Evolutionary conservation across 768 basidiomycete species (phyloP), one percentile per base, ranked within the genome.

Genomic region (Guyanaporus albipodus): DNA sequence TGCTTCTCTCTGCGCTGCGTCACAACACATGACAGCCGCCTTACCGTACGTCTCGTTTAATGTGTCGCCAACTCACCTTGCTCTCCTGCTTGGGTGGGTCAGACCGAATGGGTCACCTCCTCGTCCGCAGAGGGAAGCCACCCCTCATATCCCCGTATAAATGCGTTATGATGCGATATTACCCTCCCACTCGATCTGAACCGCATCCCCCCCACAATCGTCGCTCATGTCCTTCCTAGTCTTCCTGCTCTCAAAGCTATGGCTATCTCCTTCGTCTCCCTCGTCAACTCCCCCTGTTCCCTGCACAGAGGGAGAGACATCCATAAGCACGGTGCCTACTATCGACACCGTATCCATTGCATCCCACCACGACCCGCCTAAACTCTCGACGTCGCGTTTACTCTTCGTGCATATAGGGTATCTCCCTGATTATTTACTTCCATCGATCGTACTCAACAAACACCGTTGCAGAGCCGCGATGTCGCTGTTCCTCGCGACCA

Each of bases 401-500:
- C 69, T 85, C 40, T 62, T 78, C 36, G 76, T 82, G 19, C 87
- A 88, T 62, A 73, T 86, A 52, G 87, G 87, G 87, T 87, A 66
- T 49, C 58, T 18, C 24, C 15, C 12, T 33, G 17, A 37, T 31
- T 35, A n/a, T 28, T 34, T 12, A 8, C 46, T 38, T 28, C 19
- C 29, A 24, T 38, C 40, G 38, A 34, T 47, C 50, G 21, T 52
- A 43, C 57, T 59, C 38, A 56, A 44, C 37, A 19, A 56, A 44
- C 37, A 19, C 27, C 31, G 27, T 31, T 48, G 23, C 59, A 91
- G 90, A 37, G 85, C 87, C 29, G 88, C 87, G 5, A 64, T 91
- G 67, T 75, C 88, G 9, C 63, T 91, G 45, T 92, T 92, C 64
- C 80, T 92, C 10, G 89, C 89, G 3, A 92, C 89, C 10, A 91